Percentiles rank a stretch among this genome's conserved stretches.
Conservation (phyloP, 2,329 filamentous ascomycete genomes). For the Diaporthe longicolla region DNA sequence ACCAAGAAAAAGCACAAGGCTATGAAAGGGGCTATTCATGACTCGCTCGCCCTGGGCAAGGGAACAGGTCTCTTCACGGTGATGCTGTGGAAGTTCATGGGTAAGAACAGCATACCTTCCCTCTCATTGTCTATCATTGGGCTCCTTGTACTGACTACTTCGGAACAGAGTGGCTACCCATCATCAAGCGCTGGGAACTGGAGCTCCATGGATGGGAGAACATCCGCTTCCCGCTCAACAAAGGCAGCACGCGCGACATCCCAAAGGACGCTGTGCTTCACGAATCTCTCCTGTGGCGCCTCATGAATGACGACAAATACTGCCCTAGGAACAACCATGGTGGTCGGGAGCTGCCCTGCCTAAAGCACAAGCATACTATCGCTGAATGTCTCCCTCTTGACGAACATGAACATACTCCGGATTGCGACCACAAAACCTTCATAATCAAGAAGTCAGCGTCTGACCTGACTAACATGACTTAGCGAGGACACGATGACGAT, state of each 20-base stretch:
- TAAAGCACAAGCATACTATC: conserved; percentile 14
- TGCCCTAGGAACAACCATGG: conserved; percentile 16
- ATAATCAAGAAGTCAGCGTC: conserved; percentile 9
- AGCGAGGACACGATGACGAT: not conserved
- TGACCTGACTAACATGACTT: not conserved
- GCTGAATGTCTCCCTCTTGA: not conserved
- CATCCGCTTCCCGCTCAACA: conserved; percentile 27
- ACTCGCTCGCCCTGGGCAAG: conserved; percentile 1
- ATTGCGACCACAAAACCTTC: conserved; percentile 11
- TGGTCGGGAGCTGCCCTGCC: conserved; percentile 1
- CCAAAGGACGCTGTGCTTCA: conserved; percentile 21
- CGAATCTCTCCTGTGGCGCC: conserved; percentile 18
- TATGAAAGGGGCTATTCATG: conserved; percentile 19
- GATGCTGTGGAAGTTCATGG: conserved; percentile 17
- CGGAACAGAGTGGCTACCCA: conserved; percentile 6
- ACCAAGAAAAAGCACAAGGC: conserved; percentile 19
- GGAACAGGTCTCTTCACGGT: conserved; percentile 15
- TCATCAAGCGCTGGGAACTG: conserved; percentile 27
- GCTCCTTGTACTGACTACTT: not conserved
- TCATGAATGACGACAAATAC: not conserved
- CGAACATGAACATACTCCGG: not conserved
- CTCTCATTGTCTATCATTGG: not conserved
- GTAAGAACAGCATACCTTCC: not conserved
- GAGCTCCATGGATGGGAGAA: conserved; percentile 22
- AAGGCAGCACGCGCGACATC: conserved; percentile 27